These are phyloP conservation scores for Sarocladium kiliense DNA, from an alignment of 2,329 filamentous ascomycete genomes.

Conservation along the genomic window DNA sequence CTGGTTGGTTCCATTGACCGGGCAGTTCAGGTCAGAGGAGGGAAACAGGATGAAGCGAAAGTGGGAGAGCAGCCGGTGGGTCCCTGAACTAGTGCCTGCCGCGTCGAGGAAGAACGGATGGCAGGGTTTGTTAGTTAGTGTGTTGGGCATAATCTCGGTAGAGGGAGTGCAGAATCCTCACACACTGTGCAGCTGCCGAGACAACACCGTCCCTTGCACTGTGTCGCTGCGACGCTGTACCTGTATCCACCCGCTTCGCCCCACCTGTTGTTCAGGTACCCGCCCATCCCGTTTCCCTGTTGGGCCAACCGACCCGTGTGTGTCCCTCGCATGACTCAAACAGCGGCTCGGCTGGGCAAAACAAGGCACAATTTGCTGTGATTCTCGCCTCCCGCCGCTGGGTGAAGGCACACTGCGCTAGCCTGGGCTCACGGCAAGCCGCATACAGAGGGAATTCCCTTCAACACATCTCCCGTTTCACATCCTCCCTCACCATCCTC, in stretches of 20 bases:
- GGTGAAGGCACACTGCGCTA: background rate
- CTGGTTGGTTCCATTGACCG: too few species aligned
- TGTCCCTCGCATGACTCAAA: background rate
- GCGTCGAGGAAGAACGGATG: too few species aligned
- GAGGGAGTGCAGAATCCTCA: too few species aligned
- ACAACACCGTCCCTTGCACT: background rate
- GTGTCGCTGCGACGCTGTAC: background rate
- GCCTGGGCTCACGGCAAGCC: too few species aligned
- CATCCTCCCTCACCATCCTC: constrained; percentile 15
- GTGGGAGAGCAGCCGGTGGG: too few species aligned
- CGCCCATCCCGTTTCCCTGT: background rate
- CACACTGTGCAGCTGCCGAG: constrained; percentile 1
- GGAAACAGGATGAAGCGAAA: too few species aligned
- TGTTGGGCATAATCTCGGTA: too few species aligned
- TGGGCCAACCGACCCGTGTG: background rate
- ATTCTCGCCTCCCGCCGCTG: background rate
- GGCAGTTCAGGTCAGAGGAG: too few species aligned
- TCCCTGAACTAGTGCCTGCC: too few species aligned
- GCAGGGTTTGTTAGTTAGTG: too few species aligned
- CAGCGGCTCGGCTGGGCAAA: constrained; percentile 1
- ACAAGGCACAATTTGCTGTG: constrained; percentile 2
- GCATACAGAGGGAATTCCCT: constrained; percentile 2
- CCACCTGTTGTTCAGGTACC: constrained; percentile 1
- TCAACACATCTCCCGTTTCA: constrained; percentile 14
- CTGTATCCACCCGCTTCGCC: background rate